Conservation (phyloP, 495 filamentous ascomycete genomes). For the Chlorociboria aeruginascens region DNA sequence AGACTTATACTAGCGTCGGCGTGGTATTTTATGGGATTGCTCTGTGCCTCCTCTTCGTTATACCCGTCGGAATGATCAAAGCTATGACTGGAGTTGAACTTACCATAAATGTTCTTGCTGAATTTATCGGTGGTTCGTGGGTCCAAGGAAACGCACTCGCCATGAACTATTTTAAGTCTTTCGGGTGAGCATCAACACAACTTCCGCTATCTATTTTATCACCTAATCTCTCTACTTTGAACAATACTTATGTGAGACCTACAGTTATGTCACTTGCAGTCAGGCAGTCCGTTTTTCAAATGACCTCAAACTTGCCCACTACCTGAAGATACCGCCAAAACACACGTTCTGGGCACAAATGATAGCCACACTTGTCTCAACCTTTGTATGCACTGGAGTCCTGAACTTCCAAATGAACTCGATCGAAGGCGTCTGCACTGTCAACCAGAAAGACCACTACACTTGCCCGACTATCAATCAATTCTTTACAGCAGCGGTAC, state of each 20-base stretch:
- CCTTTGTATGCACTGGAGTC: slow-evolving; percentile 49
- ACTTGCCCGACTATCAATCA: slow-evolving; percentile 53
- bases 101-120: slow-evolving; percentile 54
- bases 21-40: slow-evolving; percentile 32
- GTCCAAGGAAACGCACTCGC: slow-evolving; percentile 4
- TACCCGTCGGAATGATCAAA: slow-evolving; percentile 45
- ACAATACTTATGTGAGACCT: too few relatives aligned
- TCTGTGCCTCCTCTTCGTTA: slow-evolving; percentile 34
- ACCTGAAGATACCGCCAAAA: slow-evolving; percentile 53
- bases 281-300: slow-evolving; percentile 24
- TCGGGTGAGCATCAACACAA: slow-evolving; percentile 19
- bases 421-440: slow-evolving; percentile 46
- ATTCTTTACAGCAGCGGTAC: slow-evolving; percentile 56
- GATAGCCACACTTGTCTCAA: slow-evolving; percentile 48
- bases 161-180: too few relatives aligned
- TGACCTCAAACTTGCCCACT: slow-evolving; percentile 49
- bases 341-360: slow-evolving; percentile 56
- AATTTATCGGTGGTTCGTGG: slow-evolving; percentile 49
- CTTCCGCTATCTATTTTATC: slow-evolving; percentile 8
- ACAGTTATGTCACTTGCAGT: too few relatives aligned
- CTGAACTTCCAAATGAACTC: slow-evolving; percentile 34
- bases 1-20: slow-evolving; percentile 27
- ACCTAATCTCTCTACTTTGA: too few relatives aligned
- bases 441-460: slow-evolving; percentile 46
- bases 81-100: slow-evolving; percentile 56